Conservation (phyloP, 2,329 filamentous ascomycete species). For the Aureobasidium melanogenum region DNA sequence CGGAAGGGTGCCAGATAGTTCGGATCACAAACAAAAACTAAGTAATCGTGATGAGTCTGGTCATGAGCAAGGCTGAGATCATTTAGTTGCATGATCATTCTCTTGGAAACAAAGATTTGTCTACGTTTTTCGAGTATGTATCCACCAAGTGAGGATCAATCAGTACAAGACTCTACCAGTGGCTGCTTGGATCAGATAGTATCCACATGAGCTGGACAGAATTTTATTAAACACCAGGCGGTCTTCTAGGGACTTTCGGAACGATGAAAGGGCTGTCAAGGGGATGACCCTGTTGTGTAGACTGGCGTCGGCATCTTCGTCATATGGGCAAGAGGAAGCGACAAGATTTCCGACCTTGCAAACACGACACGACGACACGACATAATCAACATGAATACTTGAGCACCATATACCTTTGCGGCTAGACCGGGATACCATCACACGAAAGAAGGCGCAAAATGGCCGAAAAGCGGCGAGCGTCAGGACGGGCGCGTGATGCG, state of each 20-base stretch:
- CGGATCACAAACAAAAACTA: too few species aligned
- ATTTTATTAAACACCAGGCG: neutral
- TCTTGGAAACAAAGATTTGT: neutral
- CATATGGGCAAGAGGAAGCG: neutral
- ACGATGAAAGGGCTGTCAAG: neutral
- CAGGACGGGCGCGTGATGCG: neutral
- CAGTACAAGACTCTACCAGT: neutral
- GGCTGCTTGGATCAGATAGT: neutral
- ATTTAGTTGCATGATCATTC: neutral
- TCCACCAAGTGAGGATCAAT: neutral
- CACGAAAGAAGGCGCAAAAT: neutral
- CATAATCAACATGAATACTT: neutral
- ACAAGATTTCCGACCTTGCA: neutral
- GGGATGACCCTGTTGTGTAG: neutral
- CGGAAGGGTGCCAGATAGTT: too few species aligned
- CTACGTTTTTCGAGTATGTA: neutral
- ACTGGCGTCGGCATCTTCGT: neutral
- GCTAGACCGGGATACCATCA: neutral
- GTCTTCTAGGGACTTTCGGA: neutral
- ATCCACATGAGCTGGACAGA: neutral
- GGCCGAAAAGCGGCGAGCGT: conserved; percentile 9
- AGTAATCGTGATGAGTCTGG: too few species aligned
- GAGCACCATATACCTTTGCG: neutral
- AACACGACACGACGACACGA: neutral
- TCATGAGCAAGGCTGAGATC: too few species aligned